Base-by-base conservation (phyloP, 371 early-diverging fungal genomes). In the Amoeboaphelidium protococcarum region DNA sequence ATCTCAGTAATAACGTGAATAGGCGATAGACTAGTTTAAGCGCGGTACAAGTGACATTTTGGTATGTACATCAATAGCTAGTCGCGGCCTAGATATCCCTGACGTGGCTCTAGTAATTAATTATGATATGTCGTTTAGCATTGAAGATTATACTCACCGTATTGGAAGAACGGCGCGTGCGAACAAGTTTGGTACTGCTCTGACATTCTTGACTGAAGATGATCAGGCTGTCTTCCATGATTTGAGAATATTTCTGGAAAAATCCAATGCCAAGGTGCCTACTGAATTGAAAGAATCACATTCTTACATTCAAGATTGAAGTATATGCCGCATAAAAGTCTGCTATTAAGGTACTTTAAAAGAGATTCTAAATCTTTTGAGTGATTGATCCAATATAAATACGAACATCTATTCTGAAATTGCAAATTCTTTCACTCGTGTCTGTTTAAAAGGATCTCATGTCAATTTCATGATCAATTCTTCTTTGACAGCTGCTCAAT, bases 131-230 rank as follows among this genome's bases (percentile, higher is more conserved):
- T 80, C 91, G 45, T 91, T 92, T 58, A 79, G 68, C 43, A 89
- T 95, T 57, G 88, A 86, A 72, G 86, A 86, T 61, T 92, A 94
- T 59, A 90, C 89, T 22, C 94, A 94, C 69, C 74, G 94, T 58
- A 87, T 94, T 52, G 96, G 95, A 54, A 78, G 97, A 57, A 95
- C 97, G 1, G 96, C 92, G 53, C 81, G 95, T 59, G 94, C 94
- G 25, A 97, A 98, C 37, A 75, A 79, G 51, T 66, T 68, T n/a
- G 99, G 99, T 49, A 68, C 75, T 16, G 85, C 97, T 0, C 70
- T 95, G 25, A 83, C 96, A 12, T 96, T 98, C 57, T 55, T 98
- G 50, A 58, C 73, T 4, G 57, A 55, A 19, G 65, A 67, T n/a
- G 92, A 95, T 59, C 60, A 79, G 3, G 42, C 37, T 21, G 23